These are phyloP conservation scores for Chaetomiaceae sp. DNA, from an alignment of 2,329 filamentous ascomycete genomes.

Conservation along the genomic window DNA sequence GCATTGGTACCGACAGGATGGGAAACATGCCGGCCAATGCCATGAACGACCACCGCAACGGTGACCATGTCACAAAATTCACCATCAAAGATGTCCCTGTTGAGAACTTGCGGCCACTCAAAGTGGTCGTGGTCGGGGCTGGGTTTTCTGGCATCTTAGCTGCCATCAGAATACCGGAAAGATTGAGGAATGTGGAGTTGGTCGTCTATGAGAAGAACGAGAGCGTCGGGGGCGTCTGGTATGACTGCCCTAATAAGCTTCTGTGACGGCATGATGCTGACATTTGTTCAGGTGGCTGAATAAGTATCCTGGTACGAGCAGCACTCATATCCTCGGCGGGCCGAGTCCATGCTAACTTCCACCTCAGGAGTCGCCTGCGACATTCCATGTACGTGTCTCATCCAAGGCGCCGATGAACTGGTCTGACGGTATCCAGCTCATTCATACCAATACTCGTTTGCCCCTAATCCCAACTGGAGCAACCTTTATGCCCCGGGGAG, in stretches of 20 bases:
- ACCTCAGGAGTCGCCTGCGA: slow-evolving; percentile 32
- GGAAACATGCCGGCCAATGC: not conserved
- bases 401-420: not conserved
- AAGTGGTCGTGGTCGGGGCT: slow-evolving; percentile 34
- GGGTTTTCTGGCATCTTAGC: slow-evolving; percentile 33
- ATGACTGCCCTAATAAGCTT: slow-evolving; percentile 9
- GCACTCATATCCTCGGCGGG: not conserved
- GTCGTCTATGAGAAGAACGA: slow-evolving; percentile 36
- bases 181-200: slow-evolving; percentile 33
- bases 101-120: slow-evolving; percentile 33
- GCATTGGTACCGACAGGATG: not conserved
- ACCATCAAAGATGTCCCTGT: slow-evolving; percentile 30
- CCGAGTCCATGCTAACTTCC: not conserved
- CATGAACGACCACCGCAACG: slow-evolving; percentile 6
- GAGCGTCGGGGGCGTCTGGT: slow-evolving; percentile 35
- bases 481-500: slow-evolving; percentile 44
- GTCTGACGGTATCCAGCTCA: slow-evolving; percentile 42
- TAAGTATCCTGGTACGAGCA: slow-evolving; percentile 30
- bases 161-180: slow-evolving; percentile 35
- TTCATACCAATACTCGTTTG: slow-evolving; percentile 53
- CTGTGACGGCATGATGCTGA: not conserved
- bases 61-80: slow-evolving; percentile 7
- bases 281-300: slow-evolving; percentile 31
- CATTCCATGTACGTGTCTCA: slow-evolving; percentile 31
- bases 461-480: slow-evolving; percentile 52